Evolutionary conservation across 805 yeast species (phyloP).

Genomic region (Monosporozyma yasuniensis): DNA sequence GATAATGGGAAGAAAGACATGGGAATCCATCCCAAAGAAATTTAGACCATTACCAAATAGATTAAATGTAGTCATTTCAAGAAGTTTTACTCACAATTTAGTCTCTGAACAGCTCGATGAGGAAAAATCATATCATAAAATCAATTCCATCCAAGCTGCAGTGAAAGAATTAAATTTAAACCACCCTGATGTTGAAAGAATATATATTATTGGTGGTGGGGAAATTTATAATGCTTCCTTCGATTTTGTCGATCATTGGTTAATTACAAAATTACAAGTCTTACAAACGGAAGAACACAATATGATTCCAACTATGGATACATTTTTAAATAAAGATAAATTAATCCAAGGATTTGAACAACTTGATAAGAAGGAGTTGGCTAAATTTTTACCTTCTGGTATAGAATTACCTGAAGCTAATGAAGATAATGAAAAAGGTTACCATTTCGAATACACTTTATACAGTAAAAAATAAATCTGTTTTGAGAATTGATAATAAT

Average conservation of each 20-base stretch:
- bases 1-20: slow-evolving; percentile 91
- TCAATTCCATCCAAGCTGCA: slow-evolving; percentile 39
- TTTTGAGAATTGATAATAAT: not conserved
- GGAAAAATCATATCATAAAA: slow-evolving; percentile 15
- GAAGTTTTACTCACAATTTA: slow-evolving; percentile 26
- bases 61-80: slow-evolving; percentile 64
- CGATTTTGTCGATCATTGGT: slow-evolving; percentile 42
- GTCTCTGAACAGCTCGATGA: slow-evolving; percentile 4
- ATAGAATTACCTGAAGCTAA: slow-evolving; percentile 32
- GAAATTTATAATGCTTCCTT: slow-evolving; percentile 61
- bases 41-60: slow-evolving; percentile 79
- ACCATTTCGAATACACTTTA: slow-evolving; percentile 49
- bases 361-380: slow-evolving; percentile 31
- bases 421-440: slow-evolving; percentile 39
- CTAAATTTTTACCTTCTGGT: slow-evolving; percentile 21
- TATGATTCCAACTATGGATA: slow-evolving; percentile 50
- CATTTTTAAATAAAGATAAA: slow-evolving; percentile 43
- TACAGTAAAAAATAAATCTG: slow-evolving; percentile 35
- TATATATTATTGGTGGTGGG: slow-evolving; percentile 90
- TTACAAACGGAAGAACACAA: slow-evolving; percentile 15
- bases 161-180: slow-evolving; percentile 23
- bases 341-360: slow-evolving; percentile 16
- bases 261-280: slow-evolving; percentile 60
- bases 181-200: slow-evolving; percentile 33
- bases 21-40: slow-evolving; percentile 83